Base-by-base conservation (phyloP, 2,329 filamentous ascomycete genomes). In the Exophiala sp. region DNA sequence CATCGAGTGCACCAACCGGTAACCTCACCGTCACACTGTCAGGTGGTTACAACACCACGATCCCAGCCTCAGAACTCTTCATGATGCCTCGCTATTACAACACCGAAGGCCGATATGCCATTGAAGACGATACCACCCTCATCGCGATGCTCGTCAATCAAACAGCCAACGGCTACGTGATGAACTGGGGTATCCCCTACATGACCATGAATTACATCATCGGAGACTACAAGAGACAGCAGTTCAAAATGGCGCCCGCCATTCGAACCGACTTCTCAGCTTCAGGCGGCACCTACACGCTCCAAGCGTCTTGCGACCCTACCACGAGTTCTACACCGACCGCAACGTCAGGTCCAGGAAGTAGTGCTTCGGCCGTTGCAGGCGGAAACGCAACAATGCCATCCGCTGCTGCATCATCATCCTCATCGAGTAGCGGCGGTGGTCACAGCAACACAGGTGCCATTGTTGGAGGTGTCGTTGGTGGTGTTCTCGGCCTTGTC, bases 391-490 rank as follows among this genome's bases (percentile, higher is more conserved):
- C 18, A 29, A 36, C 34, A 9, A 35, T 41, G 10, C 32, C 47
- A 5, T 16, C 51, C 5, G 34, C 44, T 18, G 18, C 50, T 9
- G 35, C 49, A 29, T 33, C 21, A 2, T 34, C 42, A 8, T n/a
- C 51, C 1, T 33, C 21, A 2, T 34, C 42, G 8, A 9, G 47
- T 1, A 14, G 6, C 8, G 20, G 39, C 32, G 21, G 54, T 11
- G 35, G 44, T n/a, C 39, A 39, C 21, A 49, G 32, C 43, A 56
- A 63, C 36, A 55, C 51, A 3, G 62, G 60, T 7, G 54, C 63
- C 18, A 65, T 65, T 34, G 60, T 62, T 5, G 63, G 63, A 5
- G 62, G 62, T 20, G 63, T 63, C 7, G 58, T 64, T 7, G 63
- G 63, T 16, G 63, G 59, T 16, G 52, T 62, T 24, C 51, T 58